Base-by-base conservation (phyloP, 306 rosid genomes). In the Carpinus fangiana region DNA sequence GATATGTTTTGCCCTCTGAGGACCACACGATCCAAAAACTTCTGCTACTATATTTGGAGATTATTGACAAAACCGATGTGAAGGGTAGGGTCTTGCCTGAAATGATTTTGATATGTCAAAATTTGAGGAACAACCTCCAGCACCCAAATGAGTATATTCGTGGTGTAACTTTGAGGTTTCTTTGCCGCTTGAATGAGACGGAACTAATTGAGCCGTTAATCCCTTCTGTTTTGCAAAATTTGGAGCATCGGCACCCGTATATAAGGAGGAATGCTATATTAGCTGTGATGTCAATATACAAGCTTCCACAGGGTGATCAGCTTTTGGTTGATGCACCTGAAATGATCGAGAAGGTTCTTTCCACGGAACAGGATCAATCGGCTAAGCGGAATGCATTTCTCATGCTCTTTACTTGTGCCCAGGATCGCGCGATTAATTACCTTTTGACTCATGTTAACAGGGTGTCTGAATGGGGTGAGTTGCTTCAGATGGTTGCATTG, bases 21-120 rank as follows among this genome's bases (percentile, higher is more conserved):
- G 98, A 96, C 79, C 99, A 96, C 89, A 96, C 99, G 12, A 28
- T 96, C 59, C 99, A 96, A 89, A 93, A 91, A 81, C 98, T 96
- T 4, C 99, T 96, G 70, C 93, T 96, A 17, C 94, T 93, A 20
- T 96, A 96, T 81, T 83, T 96, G 62, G 99, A 96, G 90, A 93
- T 96, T 88, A 93, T 90, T 1, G 99, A 96, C 57, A 93, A 91
- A 67, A 96, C 97, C 23, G 99, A 96, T 83, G 84, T 97, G 2
- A 82, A 75, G 0, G 99, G 99, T 26, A 96, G 91, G 70, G 88
- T 93, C 55, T 90, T 96, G 12, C 99, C 99, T 0, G 99, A 96
- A 80, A 96, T 96, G 99, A 93, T 93, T 81, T 88, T 96, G 50
- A 96, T 96, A 51, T 96, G 99, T 79, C 99, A 96, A 84, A 96